Evolutionary conservation across 768 basidiomycete genomes (phyloP), one percentile per base, ranked within the genome.

Genomic region (Pleurotus sapidus): DNA sequence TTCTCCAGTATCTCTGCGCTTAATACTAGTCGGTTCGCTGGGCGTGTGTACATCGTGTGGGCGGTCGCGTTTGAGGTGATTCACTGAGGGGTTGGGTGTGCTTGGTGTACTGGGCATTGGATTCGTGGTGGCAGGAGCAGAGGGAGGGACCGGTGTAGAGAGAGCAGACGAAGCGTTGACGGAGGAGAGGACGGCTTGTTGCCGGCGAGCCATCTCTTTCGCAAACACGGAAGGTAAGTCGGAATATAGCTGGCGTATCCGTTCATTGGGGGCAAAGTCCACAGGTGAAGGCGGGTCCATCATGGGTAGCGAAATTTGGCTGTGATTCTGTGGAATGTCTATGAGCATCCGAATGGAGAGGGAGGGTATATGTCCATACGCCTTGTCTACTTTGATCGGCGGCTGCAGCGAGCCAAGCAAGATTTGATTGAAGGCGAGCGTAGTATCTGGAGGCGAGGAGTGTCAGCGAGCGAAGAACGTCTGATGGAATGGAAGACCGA

Each of bases 1-100:
- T 60, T 90, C 88, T 34, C 89, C 89, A 0, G 84, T 84, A 63
- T 91, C 86, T 17, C 85, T 78, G 15, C 89, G 79, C 68, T 91
- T 91, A 67, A 78, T 81, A 40, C 73, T 72, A 20, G 63, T 49
- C 23, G n/a, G 39, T 79, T 79, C 3, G 65, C 59, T 48, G 59
- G 37, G 61, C 54, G 30, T 55, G 11, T 23, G 57, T 4, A 57
- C 30, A 45, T 88, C 87, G 12, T 85, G 84, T 2, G 80, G 68
- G 39, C 88, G 76, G 45, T 84, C 83, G 55, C 89, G 85, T 65
- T 90, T 90, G 34, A 87, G 72, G n/a, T 60, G 66, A 2, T 67
- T 60, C 34, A 59, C 56, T 15, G 64, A 62, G 42, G 60, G 55
- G 18, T 64, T 40, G 25, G 60, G 30, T 11, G 30, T 34, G 30